These are phyloP conservation scores for Fusarium sp. DNA, from an alignment of 2,329 filamentous ascomycete species.

Conservation along the genomic window DNA sequence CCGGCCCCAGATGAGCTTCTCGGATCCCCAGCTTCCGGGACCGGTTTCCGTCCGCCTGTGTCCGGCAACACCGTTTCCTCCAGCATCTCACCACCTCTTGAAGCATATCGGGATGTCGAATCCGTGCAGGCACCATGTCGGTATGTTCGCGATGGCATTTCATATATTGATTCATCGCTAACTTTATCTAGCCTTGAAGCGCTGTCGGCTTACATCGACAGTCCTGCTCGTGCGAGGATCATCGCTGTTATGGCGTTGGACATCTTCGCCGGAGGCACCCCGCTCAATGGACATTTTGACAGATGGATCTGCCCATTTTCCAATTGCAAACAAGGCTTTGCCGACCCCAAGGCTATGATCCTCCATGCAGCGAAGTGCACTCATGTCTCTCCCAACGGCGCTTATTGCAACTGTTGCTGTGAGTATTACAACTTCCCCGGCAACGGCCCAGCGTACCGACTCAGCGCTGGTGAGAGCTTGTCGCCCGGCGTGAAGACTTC, in stretches of 20 bases:
- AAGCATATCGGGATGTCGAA: no score
- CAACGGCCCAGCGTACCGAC: accelerated
- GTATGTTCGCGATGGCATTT: no score
- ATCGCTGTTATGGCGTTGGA: neutral
- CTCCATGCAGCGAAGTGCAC: neutral
- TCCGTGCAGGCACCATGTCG: no score
- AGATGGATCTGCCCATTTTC: neutral
- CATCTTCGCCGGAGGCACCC: neutral
- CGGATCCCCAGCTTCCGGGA: no score
- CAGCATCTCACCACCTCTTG: no score
- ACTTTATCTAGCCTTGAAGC: neutral
- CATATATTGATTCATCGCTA: no score
- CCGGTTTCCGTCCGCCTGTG: no score
- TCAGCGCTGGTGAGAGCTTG: no score
- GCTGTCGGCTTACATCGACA: accelerated
- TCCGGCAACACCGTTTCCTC: no score
- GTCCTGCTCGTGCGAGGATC: accelerated
- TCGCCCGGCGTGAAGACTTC: accelerated
- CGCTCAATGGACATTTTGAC: neutral
- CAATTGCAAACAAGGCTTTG: neutral
- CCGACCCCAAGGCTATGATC: neutral
- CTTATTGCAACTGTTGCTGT: neutral
- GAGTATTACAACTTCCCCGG: neutral
- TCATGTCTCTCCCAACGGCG: neutral
- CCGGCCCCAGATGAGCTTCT: no score